These are phyloP conservation scores for Apiospora hydei DNA, from an alignment of 2,329 filamentous ascomycete species.

Conservation along the genomic window DNA sequence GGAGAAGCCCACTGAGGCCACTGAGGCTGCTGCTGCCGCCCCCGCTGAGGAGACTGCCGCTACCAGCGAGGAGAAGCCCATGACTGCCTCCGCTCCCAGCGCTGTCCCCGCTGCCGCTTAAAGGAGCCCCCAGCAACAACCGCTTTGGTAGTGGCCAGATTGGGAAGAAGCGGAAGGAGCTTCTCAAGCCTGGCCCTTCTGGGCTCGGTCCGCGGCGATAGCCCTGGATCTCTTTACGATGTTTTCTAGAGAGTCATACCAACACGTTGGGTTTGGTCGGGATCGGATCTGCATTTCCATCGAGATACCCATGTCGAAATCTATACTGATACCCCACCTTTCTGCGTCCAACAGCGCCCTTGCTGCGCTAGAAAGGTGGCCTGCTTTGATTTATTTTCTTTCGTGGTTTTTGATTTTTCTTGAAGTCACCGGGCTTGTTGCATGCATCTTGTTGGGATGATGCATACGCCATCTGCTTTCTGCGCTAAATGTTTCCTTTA, in stretches of 20 bases:
- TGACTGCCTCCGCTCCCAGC: slow-evolving; percentile 35
- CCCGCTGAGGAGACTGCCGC: slow-evolving; percentile 27
- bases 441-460: slow-evolving; percentile 40
- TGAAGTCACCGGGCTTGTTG: slow-evolving; percentile 38
- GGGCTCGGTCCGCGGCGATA: slow-evolving; percentile 14
- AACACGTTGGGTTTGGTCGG: slow-evolving; percentile 44
- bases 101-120: slow-evolving; percentile 46
- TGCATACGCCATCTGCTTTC: slow-evolving; percentile 29
- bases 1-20: slow-evolving; percentile 29
- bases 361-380: slow-evolving; percentile 24
- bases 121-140: slow-evolving; percentile 31
- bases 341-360: slow-evolving; percentile 33
- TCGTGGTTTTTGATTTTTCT: slow-evolving; percentile 37
- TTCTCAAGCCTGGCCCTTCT: neutral
- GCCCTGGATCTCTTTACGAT: slow-evolving; percentile 31
- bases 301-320: slow-evolving; percentile 44
- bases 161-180: slow-evolving; percentile 14
- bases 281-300: slow-evolving; percentile 47
- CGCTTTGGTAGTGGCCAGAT: neutral
- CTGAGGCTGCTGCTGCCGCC: slow-evolving; percentile 29
- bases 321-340: slow-evolving; percentile 44
- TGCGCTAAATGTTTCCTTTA: slow-evolving; percentile 38
- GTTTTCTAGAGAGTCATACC: slow-evolving; percentile 43
- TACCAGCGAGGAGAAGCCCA: slow-evolving; percentile 38
- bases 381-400: slow-evolving; percentile 20